A percentile compares a stretch with the other conserved stretches of the same genome.
These are phyloP conservation scores for Pyronema domesticum DNA, from an alignment of 495 filamentous ascomycete species.

Conservation along the genomic window DNA sequence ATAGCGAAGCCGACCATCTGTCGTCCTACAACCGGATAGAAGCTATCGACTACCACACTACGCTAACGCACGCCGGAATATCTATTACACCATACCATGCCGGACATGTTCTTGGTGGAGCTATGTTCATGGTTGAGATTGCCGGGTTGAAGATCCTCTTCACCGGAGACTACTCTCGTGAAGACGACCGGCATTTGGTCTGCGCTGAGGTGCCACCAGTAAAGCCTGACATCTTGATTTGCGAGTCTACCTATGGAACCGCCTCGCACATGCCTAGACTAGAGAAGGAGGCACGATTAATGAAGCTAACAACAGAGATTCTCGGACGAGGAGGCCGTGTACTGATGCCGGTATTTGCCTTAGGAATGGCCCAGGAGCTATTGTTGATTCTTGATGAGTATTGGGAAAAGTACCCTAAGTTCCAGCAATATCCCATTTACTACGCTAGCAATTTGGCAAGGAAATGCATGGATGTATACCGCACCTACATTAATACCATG, in stretches of 20 bases:
- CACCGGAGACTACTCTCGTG: slow-evolving; percentile 89
- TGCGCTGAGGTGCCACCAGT: slow-evolving; percentile 72
- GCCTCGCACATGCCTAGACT: slow-evolving; percentile 73
- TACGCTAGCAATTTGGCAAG: slow-evolving; percentile 85
- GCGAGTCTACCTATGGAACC: slow-evolving; percentile 90
- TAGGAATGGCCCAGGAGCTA: slow-evolving; percentile 84
- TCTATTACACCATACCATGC: slow-evolving; percentile 92
- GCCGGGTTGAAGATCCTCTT: slow-evolving; percentile 91
- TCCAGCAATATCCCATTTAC: slow-evolving; percentile 83
- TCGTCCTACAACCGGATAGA: slow-evolving; percentile 85
- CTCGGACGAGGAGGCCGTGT: slow-evolving; percentile 81
- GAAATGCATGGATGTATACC: slow-evolving; percentile 97
- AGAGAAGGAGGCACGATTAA: slow-evolving; percentile 78
- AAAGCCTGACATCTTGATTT: slow-evolving; percentile 88
- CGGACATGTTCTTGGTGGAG: slow-evolving; percentile 91
- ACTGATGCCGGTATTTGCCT: slow-evolving; percentile 85
- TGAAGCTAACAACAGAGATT: slow-evolving; percentile 83
- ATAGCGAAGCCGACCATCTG: slow-evolving; percentile 85
- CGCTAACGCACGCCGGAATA: slow-evolving; percentile 88
- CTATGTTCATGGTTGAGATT: slow-evolving; percentile 95
- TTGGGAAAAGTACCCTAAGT: slow-evolving; percentile 72
- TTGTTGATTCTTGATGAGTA: slow-evolving; percentile 93
- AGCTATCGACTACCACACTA: slow-evolving; percentile 95
- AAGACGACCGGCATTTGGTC: slow-evolving; percentile 85
- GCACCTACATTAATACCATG: slow-evolving; percentile 93